Evolutionary conservation across 1,284 basidiomycete genomes (phyloP), one percentile per base, ranked within the genome.

Genomic region (Microbotryum lychnidis-dioicae): DNA sequence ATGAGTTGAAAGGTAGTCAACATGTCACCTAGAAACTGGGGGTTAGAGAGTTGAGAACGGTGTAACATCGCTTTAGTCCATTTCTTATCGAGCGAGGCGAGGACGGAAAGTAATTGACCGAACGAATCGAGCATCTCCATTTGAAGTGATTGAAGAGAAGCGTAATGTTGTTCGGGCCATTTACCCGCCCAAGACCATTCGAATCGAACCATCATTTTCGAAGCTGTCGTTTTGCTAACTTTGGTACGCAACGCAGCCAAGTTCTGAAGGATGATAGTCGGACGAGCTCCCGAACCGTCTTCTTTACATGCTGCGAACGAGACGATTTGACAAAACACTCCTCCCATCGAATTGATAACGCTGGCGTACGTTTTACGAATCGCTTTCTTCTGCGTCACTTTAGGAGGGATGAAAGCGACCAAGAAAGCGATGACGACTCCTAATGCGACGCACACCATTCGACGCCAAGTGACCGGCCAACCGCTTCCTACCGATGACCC

Each of bases 391-490:
- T 69, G 68, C 3, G 63, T 61, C 8, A 57, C 52, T 1, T 44
- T 48, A 0, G 65, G 65, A 14, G 68, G 68, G 0, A 69, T 8
- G 49, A 64, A 62, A 0, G 65, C 61, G 20, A 55, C 50, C 33
- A 68, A 42, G 54, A 63, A 69, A 7, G 68, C 65, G 33, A 61
- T 55, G 1, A 47, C 31, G 50, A 64, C 45, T 48, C 57, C 57
- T 16, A 57, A 42, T n/a, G 50, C 12, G 20, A 55, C 50, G 21
- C 54, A 49, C 4, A 66, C 59, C 25, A 65, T 54, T 2, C 80
- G 72, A 1, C 76, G 67, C 79, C 79, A 80, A 0, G 76, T 77
- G 9, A 79, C 77, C 12, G 73, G 72, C 74, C 76, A 80, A 0
- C 80, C 80, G 69, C 49, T 77, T 25, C 68, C 75, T 59, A 66